A percentile compares a stretch with the other conserved stretches of the same genome.
phyloP scores from a whole-genome alignment of 768 basidiomycete species.

The Termitomyces sp. region DNA sequence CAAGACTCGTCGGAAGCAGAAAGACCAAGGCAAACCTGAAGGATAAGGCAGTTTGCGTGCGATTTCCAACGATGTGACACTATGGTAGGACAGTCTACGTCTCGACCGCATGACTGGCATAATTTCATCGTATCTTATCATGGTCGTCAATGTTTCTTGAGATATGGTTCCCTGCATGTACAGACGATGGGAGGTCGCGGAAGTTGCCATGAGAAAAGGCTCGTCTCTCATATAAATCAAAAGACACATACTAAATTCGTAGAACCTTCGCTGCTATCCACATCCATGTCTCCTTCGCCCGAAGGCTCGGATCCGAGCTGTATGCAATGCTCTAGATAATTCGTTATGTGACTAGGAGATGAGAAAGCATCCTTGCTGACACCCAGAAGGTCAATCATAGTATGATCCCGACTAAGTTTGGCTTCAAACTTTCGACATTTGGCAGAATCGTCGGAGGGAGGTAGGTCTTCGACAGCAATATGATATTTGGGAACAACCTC shows the following conservation, averaged over 20 bases:
- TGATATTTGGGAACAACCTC: constrained; percentile 48
- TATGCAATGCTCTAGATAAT: not conserved
- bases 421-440: constrained; percentile 43
- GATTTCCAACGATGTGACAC: constrained; percentile 30
- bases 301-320: not conserved
- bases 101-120: constrained; percentile 50
- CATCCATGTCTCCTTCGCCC: not conserved
- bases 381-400: constrained; percentile 19
- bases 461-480: constrained; percentile 52
- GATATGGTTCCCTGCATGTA: constrained; percentile 57
- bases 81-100: constrained; percentile 49
- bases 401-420: constrained; percentile 53
- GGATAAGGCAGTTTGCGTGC: constrained; percentile 56
- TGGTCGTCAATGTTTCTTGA: constrained; percentile 67
- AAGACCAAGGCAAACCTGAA: constrained; percentile 37
- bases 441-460: constrained; percentile 46
- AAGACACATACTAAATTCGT: constrained; percentile 13
- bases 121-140: constrained; percentile 74
- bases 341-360: not conserved
- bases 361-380: not conserved
- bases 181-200: not conserved
- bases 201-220: not conserved
- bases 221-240: not conserved
- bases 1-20: not conserved
- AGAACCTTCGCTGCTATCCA: not conserved